Evolutionary conservation across 208 protist species (phyloP), one percentile per base, ranked within the genome.

Genomic region (Crithidia fasciculata): DNA sequence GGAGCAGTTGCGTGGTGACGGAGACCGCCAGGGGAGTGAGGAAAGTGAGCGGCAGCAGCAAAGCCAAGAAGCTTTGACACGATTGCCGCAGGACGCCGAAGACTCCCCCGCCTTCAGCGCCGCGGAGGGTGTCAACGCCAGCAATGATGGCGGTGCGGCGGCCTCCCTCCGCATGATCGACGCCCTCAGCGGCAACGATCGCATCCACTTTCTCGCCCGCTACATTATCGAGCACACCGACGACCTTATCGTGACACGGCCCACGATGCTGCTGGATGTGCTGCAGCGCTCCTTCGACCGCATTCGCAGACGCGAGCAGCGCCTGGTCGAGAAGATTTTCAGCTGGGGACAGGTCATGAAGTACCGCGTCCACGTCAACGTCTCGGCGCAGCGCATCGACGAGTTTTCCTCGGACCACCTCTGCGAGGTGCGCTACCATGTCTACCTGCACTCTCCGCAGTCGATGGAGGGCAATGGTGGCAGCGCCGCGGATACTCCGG

Each of bases 301-400:
- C 4, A 39, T 85, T 10, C 75, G 84, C 6, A 49, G 40, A 12
- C 44, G 67, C 7, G 59, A 85, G 53, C 65, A 67, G 43, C 61
- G 56, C 13, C 67, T 85, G 0, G 70, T 71, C 12, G 74, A 76
- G 19, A 78, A 76, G 61, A 41, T 84, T 2, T 88, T 88, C 61
- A 76, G 80, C 37, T 59, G 63, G 13, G 10, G 39, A 3, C 84
- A 88, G 72, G 66, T 69, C 9, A 67, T 72, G 60, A 88, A 88
- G 77, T 88, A 88, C 60, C 78, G 74, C n/a, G 55, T 88, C 15
- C 80, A 85, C 66, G 67, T 67, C 9, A 86, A 83, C 60, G 82
- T 85, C 8, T 77, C 80, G 3, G 61, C 73, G 47, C 59, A 75
- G 54, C 69, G 68, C 49, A 65, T 63, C 19, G 74, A 76, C n/a